A percentile compares a stretch with the other conserved stretches of the same genome.
These are phyloP conservation scores for Neopestalotiopsis rosae DNA, from an alignment of 2,329 filamentous ascomycete species.

Conservation along the genomic window DNA sequence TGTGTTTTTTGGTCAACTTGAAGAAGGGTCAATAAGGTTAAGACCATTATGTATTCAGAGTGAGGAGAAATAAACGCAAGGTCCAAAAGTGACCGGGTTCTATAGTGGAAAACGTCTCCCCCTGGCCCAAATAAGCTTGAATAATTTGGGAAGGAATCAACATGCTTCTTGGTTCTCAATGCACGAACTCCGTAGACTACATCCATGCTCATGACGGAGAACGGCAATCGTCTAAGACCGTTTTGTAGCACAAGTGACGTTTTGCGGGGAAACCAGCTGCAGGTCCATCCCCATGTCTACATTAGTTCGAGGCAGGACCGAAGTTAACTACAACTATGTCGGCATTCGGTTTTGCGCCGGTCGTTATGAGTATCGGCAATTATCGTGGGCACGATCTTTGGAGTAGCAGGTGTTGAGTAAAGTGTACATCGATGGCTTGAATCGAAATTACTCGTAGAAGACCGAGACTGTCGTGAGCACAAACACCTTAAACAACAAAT, in stretches of 20 bases:
- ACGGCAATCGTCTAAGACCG: conserved; percentile 3
- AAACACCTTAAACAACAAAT: no score
- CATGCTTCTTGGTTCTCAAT: not conserved
- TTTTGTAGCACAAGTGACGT: conserved; percentile 3
- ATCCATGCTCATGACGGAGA: conserved; percentile 1
- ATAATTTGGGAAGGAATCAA: not conserved
- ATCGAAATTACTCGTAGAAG: no score
- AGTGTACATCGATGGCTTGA: no score
- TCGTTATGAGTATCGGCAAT: not conserved
- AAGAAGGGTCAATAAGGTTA: not conserved
- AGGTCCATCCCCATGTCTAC: not conserved
- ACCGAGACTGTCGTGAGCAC: no score
- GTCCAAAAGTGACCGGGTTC: no score
- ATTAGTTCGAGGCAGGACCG: not conserved
- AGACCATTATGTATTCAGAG: not conserved
- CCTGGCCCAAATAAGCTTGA: not conserved
- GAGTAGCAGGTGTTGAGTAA: no score
- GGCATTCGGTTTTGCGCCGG: not conserved
- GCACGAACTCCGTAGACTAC: conserved; percentile 4
- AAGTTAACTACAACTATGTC: not conserved
- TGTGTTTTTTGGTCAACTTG: not conserved
- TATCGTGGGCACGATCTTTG: not conserved
- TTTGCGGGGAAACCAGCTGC: conserved; percentile 6
- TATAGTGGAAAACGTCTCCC: not conserved
- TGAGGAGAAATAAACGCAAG: no score